Percentiles rank a stretch among this genome's conserved stretches.
Evolutionary conservation across 2,329 filamentous ascomycete genomes (phyloP).

Genomic region (Alternaria infectoria): DNA sequence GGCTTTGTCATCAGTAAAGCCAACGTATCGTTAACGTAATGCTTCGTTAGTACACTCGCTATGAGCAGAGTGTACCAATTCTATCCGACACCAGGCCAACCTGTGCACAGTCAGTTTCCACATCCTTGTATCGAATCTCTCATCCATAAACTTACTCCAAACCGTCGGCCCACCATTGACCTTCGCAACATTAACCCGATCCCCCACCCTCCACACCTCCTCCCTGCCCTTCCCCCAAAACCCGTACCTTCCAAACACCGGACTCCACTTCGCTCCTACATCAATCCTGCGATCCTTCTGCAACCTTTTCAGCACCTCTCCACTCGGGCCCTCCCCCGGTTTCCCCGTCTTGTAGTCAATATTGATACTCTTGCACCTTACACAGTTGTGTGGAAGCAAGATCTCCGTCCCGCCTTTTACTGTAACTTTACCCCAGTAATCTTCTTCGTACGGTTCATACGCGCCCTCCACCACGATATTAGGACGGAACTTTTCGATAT

Average conservation of each 20-base stretch:
- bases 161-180: slow-evolving; percentile 49
- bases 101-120: neutral
- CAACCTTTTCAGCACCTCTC: slow-evolving; percentile 54
- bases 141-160: slow-evolving; percentile 49
- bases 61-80: neutral
- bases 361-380: slow-evolving; percentile 55
- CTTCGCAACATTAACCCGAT: slow-evolving; percentile 51
- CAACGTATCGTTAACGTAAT: neutral
- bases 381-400: slow-evolving; percentile 54
- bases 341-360: slow-evolving; percentile 56
- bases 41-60: neutral
- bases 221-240: slow-evolving; percentile 43
- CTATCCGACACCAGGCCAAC: slow-evolving; percentile 6
- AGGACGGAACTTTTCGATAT: slow-evolving; percentile 56
- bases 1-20: neutral
- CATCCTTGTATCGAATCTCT: too few species aligned
- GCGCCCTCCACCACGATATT: slow-evolving; percentile 55
- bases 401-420: slow-evolving; percentile 44
- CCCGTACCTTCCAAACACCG: slow-evolving; percentile 57
- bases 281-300: slow-evolving; percentile 55
- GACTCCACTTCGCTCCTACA: slow-evolving; percentile 53
- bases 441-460: slow-evolving; percentile 52
- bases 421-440: slow-evolving; percentile 53
- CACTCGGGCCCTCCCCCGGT: slow-evolving; percentile 45
- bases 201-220: slow-evolving; percentile 46